Conservation (phyloP, 2,329 filamentous ascomycete genomes). For the Colletotrichum lini region DNA sequence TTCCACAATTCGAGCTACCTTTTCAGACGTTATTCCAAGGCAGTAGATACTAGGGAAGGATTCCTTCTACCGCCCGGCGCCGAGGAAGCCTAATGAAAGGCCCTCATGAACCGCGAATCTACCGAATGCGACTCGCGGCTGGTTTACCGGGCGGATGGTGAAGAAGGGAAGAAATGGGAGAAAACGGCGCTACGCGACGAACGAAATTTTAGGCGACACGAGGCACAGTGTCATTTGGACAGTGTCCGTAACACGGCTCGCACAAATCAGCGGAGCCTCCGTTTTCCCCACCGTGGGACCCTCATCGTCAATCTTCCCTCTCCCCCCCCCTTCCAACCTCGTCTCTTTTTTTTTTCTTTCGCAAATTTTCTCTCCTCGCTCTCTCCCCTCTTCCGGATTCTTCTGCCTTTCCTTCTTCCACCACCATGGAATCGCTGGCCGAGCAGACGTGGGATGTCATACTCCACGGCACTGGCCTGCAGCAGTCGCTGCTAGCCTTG, state of each 20-base stretch:
- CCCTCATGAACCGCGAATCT: conserved; percentile 50
- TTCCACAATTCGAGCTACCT: conserved; percentile 87
- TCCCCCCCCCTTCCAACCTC: conserved; percentile 27
- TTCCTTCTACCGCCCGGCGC: conserved; percentile 73
- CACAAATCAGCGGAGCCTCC: conserved; percentile 23
- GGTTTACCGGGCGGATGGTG: conserved; percentile 57
- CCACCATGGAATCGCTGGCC: conserved; percentile 79
- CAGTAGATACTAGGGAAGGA: conserved; percentile 87
- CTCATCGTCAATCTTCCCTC: conserved; percentile 43
- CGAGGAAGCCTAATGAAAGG: conserved; percentile 70
- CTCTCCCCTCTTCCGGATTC: conserved; percentile 1
- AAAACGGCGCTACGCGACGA: neutral
- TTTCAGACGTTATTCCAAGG: conserved; percentile 84
- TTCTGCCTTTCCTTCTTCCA: neutral
- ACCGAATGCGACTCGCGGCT: conserved; percentile 45
- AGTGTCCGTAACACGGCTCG: neutral
- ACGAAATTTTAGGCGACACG: conserved; percentile 33
- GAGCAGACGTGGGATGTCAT: conserved; percentile 85
- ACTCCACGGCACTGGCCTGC: conserved; percentile 83
- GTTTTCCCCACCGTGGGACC: conserved; percentile 27
- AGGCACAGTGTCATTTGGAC: conserved; percentile 42
- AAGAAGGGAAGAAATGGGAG: conserved; percentile 51
- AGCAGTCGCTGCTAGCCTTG: conserved; percentile 86
- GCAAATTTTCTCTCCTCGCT: conserved; percentile 17
- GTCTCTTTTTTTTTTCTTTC: conserved; percentile 40